These are phyloP conservation scores for Trichoderma guizhouense DNA, from an alignment of 2,329 filamentous ascomycete species.

Conservation along the genomic window DNA sequence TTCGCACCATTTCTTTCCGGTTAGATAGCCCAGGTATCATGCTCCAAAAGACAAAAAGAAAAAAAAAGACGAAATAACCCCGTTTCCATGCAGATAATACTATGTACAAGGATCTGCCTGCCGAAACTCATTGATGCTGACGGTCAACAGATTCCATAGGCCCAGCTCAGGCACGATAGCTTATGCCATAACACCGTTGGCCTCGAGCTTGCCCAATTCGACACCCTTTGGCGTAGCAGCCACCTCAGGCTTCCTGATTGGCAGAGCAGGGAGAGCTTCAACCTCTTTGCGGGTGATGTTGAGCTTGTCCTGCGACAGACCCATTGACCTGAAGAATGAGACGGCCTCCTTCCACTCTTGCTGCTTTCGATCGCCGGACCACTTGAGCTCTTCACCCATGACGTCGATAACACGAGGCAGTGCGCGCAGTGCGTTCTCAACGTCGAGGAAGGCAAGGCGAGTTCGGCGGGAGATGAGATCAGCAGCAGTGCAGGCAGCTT, in stretches of 20 bases:
- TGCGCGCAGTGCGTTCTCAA: slow-evolving; percentile 65
- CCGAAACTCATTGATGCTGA: not conserved
- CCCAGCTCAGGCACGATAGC: not conserved
- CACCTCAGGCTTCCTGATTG: not conserved
- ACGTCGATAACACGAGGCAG: slow-evolving; percentile 68
- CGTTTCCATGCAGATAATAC: not conserved
- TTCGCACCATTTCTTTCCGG: not conserved
- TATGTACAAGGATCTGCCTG: slow-evolving; percentile 2
- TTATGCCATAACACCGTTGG: slow-evolving; percentile 10
- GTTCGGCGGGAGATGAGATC: slow-evolving; percentile 70
- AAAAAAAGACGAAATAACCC: not conserved
- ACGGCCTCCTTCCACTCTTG: slow-evolving; percentile 52
- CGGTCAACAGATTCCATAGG: not conserved
- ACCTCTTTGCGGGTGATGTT: slow-evolving; percentile 24
- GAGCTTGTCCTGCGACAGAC: slow-evolving; percentile 33
- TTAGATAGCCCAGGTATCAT: slow-evolving; percentile 13
- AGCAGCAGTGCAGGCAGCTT: slow-evolving; percentile 69
- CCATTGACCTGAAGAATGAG: slow-evolving; percentile 45
- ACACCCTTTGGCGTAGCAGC: not conserved
- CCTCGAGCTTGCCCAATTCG: slow-evolving; percentile 12
- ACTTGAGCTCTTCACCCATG: slow-evolving; percentile 67
- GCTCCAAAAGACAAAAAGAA: not conserved
- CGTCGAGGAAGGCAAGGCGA: slow-evolving; percentile 72
- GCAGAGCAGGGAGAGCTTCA: slow-evolving; percentile 6
- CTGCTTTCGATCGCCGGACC: slow-evolving; percentile 58